Conservation (phyloP, 1,284 basidiomycete species). For the Peniophora sp. region DNA sequence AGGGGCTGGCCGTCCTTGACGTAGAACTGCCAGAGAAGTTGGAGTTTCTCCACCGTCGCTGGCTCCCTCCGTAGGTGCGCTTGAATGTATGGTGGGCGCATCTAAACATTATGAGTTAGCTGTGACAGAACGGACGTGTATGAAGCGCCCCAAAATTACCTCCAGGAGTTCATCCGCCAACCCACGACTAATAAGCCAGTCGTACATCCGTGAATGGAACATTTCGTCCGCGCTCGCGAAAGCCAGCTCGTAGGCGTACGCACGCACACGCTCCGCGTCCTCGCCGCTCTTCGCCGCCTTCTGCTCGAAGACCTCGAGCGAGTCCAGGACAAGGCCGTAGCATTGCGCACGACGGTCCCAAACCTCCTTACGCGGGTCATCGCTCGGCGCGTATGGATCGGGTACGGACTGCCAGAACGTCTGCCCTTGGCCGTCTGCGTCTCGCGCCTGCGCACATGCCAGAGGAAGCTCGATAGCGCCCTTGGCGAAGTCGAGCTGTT, state of each 20-base stretch:
- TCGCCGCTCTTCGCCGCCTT: slow-evolving; percentile 31
- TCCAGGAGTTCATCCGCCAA: slow-evolving; percentile 87
- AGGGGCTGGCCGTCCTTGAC: slow-evolving; percentile 84
- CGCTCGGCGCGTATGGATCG: neutral
- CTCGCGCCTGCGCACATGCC: slow-evolving; percentile 75
- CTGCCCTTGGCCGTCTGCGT: slow-evolving; percentile 70
- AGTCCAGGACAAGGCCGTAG: slow-evolving; percentile 80
- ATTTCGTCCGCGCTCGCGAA: slow-evolving; percentile 83
- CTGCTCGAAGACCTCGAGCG: slow-evolving; percentile 75
- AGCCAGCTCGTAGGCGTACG: slow-evolving; percentile 75
- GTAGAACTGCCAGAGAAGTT: slow-evolving; percentile 96
- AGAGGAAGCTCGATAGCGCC: slow-evolving; percentile 87
- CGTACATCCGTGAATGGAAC: slow-evolving; percentile 92
- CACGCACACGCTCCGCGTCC: slow-evolving; percentile 59
- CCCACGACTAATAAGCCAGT: slow-evolving; percentile 80
- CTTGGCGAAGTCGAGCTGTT: slow-evolving; percentile 73
- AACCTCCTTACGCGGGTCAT: slow-evolving; percentile 53
- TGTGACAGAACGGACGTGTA: neutral
- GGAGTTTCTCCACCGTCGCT: slow-evolving; percentile 74
- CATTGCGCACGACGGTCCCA: slow-evolving; percentile 65
- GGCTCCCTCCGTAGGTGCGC: slow-evolving; percentile 81
- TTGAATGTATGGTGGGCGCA: slow-evolving; percentile 81
- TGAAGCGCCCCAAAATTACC: slow-evolving; percentile 35
- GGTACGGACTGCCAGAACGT: slow-evolving; percentile 62
- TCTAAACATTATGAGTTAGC: slow-evolving; percentile 33